Evolutionary conservation across 1,139 yeast genomes (phyloP), one percentile per base, ranked within the genome.

Genomic region (Saccharomyces hybrid): DNA sequence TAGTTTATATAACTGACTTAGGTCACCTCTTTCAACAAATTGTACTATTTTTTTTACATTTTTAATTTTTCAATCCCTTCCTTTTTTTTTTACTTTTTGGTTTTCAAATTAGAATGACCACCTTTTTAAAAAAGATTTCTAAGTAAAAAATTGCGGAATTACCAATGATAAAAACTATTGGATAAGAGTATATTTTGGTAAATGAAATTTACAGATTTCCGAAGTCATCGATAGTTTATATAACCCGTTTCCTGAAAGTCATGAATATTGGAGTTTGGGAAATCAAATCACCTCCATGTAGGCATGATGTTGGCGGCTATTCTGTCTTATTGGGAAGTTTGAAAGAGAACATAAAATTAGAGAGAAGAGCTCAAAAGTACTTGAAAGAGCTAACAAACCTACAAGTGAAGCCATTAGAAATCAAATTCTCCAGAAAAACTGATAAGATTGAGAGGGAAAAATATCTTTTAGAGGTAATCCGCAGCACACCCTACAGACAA

Each of bases 231-330:
- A 19, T 19, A 19, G 19, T 19, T n/a, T n/a, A n/a, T 19, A 19
- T 19, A 19, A 19, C 2, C 19, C 19, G 2, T 19, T 19, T 19
- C 19, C 19, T 2, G 42, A 34, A 34, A 14, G 9, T 2, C 5
- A 34, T 34, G 42, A 34, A 34, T 34, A 16, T 14, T 34, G 23
- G 42, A 16, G 23, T 34, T 34, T 34, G 42, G 42, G 42, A 34
- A 34, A 6, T 34, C 0, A 34, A 34, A 14, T 6, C 3, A 3
- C 4, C 42, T 34, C 42, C 8, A 5, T 16, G 19, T 3, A 34
- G 11, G 1, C 23, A 34, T 14, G 23, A 34, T 8, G 42, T 34
- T 5, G 42, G 42, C 42, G 42, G 42, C 42, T 34, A 34, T 34
- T 34, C 11, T 34, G 25, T 3, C 5, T 5, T 14, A 34, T 34